Evolutionary conservation across 1,284 basidiomycete species (phyloP).

Genomic region (Cryptococcus amylolentus): DNA sequence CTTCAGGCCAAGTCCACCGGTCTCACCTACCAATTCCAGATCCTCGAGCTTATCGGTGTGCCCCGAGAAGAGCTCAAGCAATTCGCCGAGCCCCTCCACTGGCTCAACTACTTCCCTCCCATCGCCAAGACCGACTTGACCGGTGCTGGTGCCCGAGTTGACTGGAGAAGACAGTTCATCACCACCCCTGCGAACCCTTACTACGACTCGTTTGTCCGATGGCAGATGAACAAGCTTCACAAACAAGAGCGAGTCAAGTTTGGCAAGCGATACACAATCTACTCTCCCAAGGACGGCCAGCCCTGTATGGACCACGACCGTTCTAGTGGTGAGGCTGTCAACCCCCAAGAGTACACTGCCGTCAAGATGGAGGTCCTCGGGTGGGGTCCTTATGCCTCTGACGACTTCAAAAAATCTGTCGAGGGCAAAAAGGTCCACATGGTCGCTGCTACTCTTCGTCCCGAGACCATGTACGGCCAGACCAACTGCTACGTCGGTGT

Average conservation of each 20-base stretch:
- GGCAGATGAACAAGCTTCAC: conserved; percentile 96
- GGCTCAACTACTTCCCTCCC: conserved; percentile 94
- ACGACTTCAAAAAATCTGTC: conserved; percentile 63
- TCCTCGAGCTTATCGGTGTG: conserved; percentile 90
- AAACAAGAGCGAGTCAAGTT: conserved; percentile 89
- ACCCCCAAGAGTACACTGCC: conserved; percentile 94
- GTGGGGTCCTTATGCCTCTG: conserved; percentile 63
- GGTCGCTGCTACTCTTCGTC: conserved; percentile 91
- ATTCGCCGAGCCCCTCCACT: conserved; percentile 89
- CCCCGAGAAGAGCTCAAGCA: conserved; percentile 87
- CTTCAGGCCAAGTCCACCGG: conserved; percentile 89
- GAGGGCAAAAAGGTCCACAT: conserved; percentile 78
- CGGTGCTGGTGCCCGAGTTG: conserved; percentile 85
- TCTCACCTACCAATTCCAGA: conserved; percentile 97
- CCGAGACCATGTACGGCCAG: conserved; percentile 99
- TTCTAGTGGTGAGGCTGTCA: conserved; percentile 87
- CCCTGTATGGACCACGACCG: conserved; percentile 99
- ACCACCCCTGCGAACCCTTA: conserved; percentile 94
- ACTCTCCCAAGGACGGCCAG: conserved; percentile 98
- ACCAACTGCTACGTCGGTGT: conserved; percentile 98
- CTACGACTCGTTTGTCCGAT: conserved; percentile 95
- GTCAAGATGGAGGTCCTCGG: conserved; percentile 91
- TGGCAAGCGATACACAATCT: conserved; percentile 97
- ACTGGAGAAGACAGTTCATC: conserved; percentile 94
- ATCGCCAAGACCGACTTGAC: conserved; percentile 88